phyloP scores from a whole-genome alignment of 495 filamentous ascomycete genomes.

The Podospora pseudocomata region DNA sequence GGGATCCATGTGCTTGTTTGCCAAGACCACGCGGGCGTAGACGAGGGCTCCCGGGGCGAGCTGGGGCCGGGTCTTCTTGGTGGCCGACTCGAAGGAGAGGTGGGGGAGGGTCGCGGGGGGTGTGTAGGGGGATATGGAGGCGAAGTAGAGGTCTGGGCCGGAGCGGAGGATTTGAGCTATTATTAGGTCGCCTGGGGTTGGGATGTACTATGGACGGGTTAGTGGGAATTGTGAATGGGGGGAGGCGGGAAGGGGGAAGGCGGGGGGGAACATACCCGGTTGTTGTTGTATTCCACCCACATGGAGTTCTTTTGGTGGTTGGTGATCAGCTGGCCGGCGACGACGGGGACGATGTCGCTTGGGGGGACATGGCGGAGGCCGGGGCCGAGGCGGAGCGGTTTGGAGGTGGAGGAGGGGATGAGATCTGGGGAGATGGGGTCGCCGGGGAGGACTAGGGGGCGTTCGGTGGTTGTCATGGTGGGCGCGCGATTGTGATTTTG shows the following conservation, averaged over 20 bases:
- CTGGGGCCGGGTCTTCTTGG: slow-evolving; percentile 83
- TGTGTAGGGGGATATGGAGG: slow-evolving; percentile 57
- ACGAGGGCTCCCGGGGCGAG: slow-evolving; percentile 71
- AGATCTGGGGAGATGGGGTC: slow-evolving; percentile 65
- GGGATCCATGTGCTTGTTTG: slow-evolving; percentile 77
- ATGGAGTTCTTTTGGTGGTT: slow-evolving; percentile 75
- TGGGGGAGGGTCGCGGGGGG: slow-evolving; percentile 74
- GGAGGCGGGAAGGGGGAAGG: background rate
- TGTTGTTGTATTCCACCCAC: slow-evolving; percentile 68
- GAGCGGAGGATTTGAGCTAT: slow-evolving; percentile 79
- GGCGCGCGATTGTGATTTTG: background rate
- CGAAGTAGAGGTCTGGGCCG: slow-evolving; percentile 68
- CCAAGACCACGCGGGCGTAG: slow-evolving; percentile 74
- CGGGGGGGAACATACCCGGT: slow-evolving; percentile 49
- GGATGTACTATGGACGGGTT: slow-evolving; percentile 63
- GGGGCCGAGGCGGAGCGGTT: slow-evolving; percentile 76
- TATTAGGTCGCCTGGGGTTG: slow-evolving; percentile 71
- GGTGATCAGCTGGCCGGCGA: slow-evolving; percentile 72
- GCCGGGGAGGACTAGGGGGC: slow-evolving; percentile 68
- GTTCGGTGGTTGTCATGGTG: slow-evolving; percentile 43
- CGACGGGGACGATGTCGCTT: slow-evolving; percentile 64
- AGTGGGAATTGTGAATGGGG: background rate
- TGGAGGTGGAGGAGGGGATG: slow-evolving; percentile 58
- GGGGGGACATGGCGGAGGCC: slow-evolving; percentile 75
- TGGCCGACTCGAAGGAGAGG: slow-evolving; percentile 85